Percentiles rank a stretch among this genome's conserved stretches.
Evolutionary conservation across 768 basidiomycete genomes (phyloP).

Genomic region (Rhodosporidiobolus odoratus): DNA sequence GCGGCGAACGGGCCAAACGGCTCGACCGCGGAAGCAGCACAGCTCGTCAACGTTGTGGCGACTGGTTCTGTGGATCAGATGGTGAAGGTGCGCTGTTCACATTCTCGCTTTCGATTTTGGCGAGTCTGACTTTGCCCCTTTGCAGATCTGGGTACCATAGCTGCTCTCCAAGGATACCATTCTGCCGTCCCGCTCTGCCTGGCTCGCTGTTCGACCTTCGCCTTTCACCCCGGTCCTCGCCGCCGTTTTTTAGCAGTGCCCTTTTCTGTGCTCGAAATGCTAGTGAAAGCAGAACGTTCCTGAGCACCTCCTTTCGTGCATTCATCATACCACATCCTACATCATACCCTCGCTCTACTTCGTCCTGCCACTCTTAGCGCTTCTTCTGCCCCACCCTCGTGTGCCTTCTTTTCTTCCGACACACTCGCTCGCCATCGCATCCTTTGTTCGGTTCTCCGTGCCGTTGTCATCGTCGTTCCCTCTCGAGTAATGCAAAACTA

Average conservation of each 20-base stretch:
- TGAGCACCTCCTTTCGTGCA: background rate
- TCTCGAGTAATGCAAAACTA: no score
- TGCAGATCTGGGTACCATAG: slow-evolving; percentile 27
- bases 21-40: slow-evolving; percentile 40
- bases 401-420: background rate
- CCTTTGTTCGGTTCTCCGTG: no score
- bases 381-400: background rate
- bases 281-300: background rate
- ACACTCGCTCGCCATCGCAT: no score
- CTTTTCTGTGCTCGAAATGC: background rate
- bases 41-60: slow-evolving; percentile 52
- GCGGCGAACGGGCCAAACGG: slow-evolving; percentile 27
- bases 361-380: slow-evolving; percentile 2
- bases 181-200: background rate
- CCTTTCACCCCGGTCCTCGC: slow-evolving; percentile 2
- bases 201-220: background rate
- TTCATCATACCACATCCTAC: background rate
- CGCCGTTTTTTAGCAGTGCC: slow-evolving; percentile 1
- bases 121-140: background rate
- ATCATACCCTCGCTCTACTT: slow-evolving; percentile 15
- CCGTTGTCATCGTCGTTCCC: no score
- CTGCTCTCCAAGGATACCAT: background rate
- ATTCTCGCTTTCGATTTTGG: background rate
- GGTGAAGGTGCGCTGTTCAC: slow-evolving; percentile 45
- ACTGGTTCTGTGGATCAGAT: slow-evolving; percentile 53